Percentiles rank a stretch among this genome's conserved stretches.
Evolutionary conservation across 768 basidiomycete species (phyloP).

Genomic region (Tylopilus sp.): DNA sequence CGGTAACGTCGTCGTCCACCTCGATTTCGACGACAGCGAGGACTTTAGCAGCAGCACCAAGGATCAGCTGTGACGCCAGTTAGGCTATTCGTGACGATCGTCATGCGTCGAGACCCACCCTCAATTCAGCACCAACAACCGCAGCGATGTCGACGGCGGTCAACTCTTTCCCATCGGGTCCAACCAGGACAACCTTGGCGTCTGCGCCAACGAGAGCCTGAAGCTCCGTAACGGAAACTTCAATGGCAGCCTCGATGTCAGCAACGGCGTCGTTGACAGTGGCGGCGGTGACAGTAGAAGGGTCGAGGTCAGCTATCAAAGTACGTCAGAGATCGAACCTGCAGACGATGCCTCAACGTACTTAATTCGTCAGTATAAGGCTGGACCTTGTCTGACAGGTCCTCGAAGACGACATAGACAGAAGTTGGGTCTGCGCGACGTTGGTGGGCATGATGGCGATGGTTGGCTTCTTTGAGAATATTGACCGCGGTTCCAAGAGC

Average conservation of each 20-base stretch:
- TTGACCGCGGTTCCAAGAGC: too few species aligned
- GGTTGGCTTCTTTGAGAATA: neutral
- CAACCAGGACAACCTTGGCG: neutral
- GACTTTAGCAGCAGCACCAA: neutral
- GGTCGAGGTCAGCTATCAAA: neutral
- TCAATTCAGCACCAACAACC: neutral
- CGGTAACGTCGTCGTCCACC: neutral
- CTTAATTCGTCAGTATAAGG: neutral
- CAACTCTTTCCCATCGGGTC: neutral
- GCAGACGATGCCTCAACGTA: neutral
- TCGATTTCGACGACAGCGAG: neutral
- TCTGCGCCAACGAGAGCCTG: neutral
- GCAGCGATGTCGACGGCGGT: neutral
- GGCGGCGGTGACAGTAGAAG: neutral
- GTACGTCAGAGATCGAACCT: neutral
- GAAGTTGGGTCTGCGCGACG: neutral
- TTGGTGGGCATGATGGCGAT: too few species aligned
- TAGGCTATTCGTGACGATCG: too few species aligned
- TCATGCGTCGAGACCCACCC: neutral
- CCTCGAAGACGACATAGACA: constrained; percentile 29
- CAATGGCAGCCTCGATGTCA: neutral
- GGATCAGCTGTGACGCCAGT: neutral
- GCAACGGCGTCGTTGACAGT: neutral
- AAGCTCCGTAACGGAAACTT: neutral
- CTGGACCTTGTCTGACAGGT: neutral